Evolutionary conservation across 208 protist genomes (phyloP).

Genomic region (Trypanosoma boissoni): DNA sequence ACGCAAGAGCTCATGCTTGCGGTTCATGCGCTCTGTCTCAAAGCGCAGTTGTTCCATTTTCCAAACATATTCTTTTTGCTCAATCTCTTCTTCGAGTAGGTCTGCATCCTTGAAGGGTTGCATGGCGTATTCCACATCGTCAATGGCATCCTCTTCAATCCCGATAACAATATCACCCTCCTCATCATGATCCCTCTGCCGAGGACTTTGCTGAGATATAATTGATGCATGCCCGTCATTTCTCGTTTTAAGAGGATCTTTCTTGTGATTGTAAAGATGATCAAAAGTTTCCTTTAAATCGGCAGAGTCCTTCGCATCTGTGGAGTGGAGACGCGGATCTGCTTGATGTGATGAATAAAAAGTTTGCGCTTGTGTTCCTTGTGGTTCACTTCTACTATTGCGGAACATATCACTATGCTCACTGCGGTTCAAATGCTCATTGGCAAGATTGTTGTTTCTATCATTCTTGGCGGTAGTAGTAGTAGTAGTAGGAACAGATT

Average conservation of each 20-base stretch:
- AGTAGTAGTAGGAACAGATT: not conserved
- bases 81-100: slow-evolving; percentile 22
- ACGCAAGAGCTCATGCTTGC: slow-evolving; percentile 24
- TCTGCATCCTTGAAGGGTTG: slow-evolving; percentile 1
- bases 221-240: not conserved
- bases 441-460: too few species aligned
- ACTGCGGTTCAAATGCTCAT: too few species aligned
- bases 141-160: slow-evolving; percentile 5
- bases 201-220: not conserved
- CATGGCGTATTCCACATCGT: slow-evolving; percentile 5
- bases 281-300: too few species aligned
- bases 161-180: not conserved
- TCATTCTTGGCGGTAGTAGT: slow-evolving; percentile 2
- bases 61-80: slow-evolving; percentile 55
- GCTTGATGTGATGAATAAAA: too few species aligned
- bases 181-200: not conserved
- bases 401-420: too few species aligned
- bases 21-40: slow-evolving; percentile 47
- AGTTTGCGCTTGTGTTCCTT: too few species aligned
- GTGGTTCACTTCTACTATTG: too few species aligned
- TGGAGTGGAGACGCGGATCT: too few species aligned
- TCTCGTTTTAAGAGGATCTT: too few species aligned
- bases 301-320: too few species aligned
- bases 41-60: slow-evolving; percentile 66
- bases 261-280: too few species aligned